Base-by-base conservation (phyloP, 2,329 filamentous ascomycete genomes). In the Stachybotrys chartarum region DNA sequence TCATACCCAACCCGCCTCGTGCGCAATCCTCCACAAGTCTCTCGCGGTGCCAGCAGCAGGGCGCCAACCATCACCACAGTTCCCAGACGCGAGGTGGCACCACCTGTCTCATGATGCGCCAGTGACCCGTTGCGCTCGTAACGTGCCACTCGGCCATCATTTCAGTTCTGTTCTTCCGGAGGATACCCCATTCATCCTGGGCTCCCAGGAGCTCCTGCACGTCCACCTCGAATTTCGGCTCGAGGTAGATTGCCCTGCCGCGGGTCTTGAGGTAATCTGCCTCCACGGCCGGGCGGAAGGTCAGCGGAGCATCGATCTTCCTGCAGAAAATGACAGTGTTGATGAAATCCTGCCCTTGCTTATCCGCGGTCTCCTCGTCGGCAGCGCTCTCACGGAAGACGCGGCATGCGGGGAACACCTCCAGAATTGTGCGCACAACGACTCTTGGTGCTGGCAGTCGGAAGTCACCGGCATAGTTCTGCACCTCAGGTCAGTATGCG, bases 291-390 rank as follows among this genome's bases (percentile, higher is more conserved):
- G 76, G 65, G 12, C 92, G 81, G 75, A 97, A 97, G 0, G 67
- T 74, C 44, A 91, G 72, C 0, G 73, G 64, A 3, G 64, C 64
- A 30, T 59, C 56, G 11, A 74, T 77, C 72, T 91, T 93, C 56
- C 83, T 85, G 78, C 94, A 99, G 75, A 97, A 97, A 57, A 97
- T 85, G 50, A 97, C 89, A 82, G 97, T 91, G 75, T 99, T 99
- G 68, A 91, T 90, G 70, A 97, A 97, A 66, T 96, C 90, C 31
- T 75, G 72, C 3, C 75, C 77, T 17, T 76, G 70, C 47, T 74
- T 67, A 42, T 77, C 75, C 24, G 82, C 70, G 7, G 75, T 72
- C 30, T 75, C 72, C 1, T 72, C 71, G 5, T 82, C 75, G 3
- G 77, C 72, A 5, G 83, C 78, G 30, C 81, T 78, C 72, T 99